Evolutionary conservation across 257 asterid genomes (phyloP), one percentile per base, ranked within the genome.

Genomic region (Haberlea rhodopensis): DNA sequence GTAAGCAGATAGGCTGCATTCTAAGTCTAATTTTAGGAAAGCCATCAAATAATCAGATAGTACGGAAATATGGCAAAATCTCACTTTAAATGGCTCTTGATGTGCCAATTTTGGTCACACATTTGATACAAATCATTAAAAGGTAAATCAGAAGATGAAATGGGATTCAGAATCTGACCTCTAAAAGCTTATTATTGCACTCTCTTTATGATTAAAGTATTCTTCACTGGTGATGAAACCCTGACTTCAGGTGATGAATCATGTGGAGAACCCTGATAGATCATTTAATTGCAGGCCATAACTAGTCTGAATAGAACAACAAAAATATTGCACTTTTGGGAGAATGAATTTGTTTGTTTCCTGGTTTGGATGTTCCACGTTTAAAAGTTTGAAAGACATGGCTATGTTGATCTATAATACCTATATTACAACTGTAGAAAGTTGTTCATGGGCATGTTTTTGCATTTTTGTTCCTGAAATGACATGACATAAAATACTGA

Each of bases 371-470:
- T 61, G 63, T 63, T 34, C 19, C 18, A 6, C 70, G 32, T n/a
- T 56, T 29, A 22, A 53, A 26, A 51, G 60, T 65, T 63, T 63
- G 62, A 63, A 48, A 62, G 46, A 32, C 22, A 65, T 57, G 28
- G 9, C 26, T 51, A 45, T 31, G 55, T 28, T 65, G 31, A 26
- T 37, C 40, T 51, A 31, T 13, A 6, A 8, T 27, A 57, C 43
- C 23, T 69, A 23, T 59, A 53, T 48, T 57, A 56, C 37, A 5
- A 23, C 49, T 29, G 20, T 16, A 21, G 58, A 15, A 43, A 58
- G 68, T 70, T 63, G 66, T 65, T 23, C 55, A 19, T 61, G 27
- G 31, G 34, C 21, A 54, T 65, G 52, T 21, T 63, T 60, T 26
- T 31, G 43, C 56, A 61, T 62, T 26, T 37, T 37, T 53, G 16